Percentiles rank a stretch among this genome's conserved stretches.
Evolutionary conservation across 345 rosid genomes (phyloP).

Genomic region (Bruguiera sexangula): DNA sequence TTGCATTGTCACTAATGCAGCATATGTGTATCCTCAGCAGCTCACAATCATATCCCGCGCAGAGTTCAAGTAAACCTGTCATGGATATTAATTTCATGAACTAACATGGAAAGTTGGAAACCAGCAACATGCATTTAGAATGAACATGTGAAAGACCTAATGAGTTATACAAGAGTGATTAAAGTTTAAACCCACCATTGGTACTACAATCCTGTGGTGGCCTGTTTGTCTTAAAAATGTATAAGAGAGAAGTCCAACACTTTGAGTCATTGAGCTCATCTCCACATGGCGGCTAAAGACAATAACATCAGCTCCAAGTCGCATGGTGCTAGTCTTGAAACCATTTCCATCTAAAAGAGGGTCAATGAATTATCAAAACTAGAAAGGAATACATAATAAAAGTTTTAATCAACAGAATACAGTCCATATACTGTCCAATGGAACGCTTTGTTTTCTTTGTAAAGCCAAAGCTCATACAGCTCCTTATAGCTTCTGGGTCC

Average conservation of each 20-base stretch:
- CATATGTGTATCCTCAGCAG: no score
- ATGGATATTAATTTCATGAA: no score
- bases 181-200: conserved; percentile 61
- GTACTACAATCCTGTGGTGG: conserved; percentile 83
- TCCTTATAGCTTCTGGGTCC: conserved; percentile 81
- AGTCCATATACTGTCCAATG: conserved; percentile 71
- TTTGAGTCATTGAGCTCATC: conserved; percentile 71
- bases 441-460: conserved; percentile 73
- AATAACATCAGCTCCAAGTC: conserved; percentile 93
- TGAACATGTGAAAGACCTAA: no score
- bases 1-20: no score
- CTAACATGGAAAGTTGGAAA: not conserved
- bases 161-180: not conserved
- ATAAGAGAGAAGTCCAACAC: conserved; percentile 85
- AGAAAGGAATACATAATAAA: no score
- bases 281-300: conserved; percentile 73
- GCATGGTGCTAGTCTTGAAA: conserved; percentile 95
- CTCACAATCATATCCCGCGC: no score
- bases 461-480: conserved; percentile 94
- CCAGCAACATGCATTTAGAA: no score
- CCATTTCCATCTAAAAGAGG: conserved; percentile 85
- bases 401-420: conserved; percentile 4
- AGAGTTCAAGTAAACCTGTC: no score
- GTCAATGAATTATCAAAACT: conserved; percentile 10
- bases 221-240: conserved; percentile 72